Evolutionary conservation across 139 green algal species (phyloP), one percentile per base, ranked within the genome.

Genomic region (Chlorella sorokiniana): DNA sequence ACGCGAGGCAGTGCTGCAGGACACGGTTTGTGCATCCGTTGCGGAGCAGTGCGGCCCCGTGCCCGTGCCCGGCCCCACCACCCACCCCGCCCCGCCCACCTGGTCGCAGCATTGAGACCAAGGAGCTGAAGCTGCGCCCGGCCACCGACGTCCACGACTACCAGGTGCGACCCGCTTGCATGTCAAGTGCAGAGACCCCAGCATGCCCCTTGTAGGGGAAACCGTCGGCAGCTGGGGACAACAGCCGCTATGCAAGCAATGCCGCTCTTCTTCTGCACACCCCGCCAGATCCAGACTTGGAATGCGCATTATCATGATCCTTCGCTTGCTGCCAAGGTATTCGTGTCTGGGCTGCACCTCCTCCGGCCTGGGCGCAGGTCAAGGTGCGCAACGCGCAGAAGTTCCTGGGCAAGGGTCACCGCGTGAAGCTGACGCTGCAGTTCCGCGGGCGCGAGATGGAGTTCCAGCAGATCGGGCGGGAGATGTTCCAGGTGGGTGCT

Each of bases 111-210:
- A 61, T 82, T 25, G 93, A 96, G 27, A 71, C 92, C 37, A 96
- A 96, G 81, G 93, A 96, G 79, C 83, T 96, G 35, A 96, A 97
- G 84, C 85, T 96, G 82, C 78, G 93, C 40, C 93, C 93, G n/a
- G 88, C 79, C 81, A 96, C 91, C 6, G 93, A 97, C 78, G 86
- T 86, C 20, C 92, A 96, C 52, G 93, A 96, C 75, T 96, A 96
- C 78, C 62, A 94, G 64, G 62, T 70, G 40, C 37, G 72, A 6
- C 6, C 56, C 56, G 10, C 18, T 65, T 65, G 56, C n/a, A 22
- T 65, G 56, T 65, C 48, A 11, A 59, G 14, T 59, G 14, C 48
- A 59, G 11, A 16, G 14, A 59, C 48, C 14, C 48, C 11, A 59
- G 48, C 48, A 59, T 16, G 48, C 48, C 11, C 48, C n/a, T n/a